Conservation (phyloP, 2,329 filamentous ascomycete species). For the Thielaviopsis populi region DNA sequence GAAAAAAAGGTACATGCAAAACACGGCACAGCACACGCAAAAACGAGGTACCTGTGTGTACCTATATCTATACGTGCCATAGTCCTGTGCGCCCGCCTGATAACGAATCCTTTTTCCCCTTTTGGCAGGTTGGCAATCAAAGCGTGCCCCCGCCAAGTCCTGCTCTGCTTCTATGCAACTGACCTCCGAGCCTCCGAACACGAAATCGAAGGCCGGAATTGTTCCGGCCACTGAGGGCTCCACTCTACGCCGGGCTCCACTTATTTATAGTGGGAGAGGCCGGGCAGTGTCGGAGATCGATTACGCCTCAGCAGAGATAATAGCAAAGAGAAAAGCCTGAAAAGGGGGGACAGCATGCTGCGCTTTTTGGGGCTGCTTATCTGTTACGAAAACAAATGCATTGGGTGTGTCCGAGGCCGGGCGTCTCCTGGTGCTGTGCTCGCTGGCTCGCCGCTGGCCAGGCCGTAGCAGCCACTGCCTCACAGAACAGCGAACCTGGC, state of each 20-base stretch:
- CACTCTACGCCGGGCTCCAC: constrained; percentile 1
- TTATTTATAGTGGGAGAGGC: neutral
- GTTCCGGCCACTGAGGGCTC: constrained; percentile 13
- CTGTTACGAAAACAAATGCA: neutral
- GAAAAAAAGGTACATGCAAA: neutral
- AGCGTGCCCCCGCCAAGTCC: neutral
- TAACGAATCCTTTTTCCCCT: constrained; percentile 1
- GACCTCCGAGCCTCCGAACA: constrained; percentile 1
- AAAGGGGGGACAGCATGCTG: neutral
- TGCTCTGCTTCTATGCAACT: neutral
- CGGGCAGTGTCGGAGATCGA: constrained; percentile 3
- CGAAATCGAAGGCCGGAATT: constrained; percentile 6
- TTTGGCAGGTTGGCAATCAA: neutral
- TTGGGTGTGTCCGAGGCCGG: neutral
- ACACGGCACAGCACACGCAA: neutral
- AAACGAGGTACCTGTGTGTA: neutral
- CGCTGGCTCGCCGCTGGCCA: neutral
- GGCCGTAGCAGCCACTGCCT: neutral
- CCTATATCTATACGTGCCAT: neutral
- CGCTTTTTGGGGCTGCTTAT: neutral
- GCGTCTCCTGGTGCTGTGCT: neutral
- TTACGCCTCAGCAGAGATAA: neutral
- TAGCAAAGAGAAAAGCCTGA: neutral
- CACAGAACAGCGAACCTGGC: neutral
- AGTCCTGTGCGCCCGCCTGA: neutral